A percentile compares a stretch with the other conserved stretches of the same genome.
Evolutionary conservation across 495 filamentous ascomycete species (phyloP).

Genomic region (Neurospora hispaniola): DNA sequence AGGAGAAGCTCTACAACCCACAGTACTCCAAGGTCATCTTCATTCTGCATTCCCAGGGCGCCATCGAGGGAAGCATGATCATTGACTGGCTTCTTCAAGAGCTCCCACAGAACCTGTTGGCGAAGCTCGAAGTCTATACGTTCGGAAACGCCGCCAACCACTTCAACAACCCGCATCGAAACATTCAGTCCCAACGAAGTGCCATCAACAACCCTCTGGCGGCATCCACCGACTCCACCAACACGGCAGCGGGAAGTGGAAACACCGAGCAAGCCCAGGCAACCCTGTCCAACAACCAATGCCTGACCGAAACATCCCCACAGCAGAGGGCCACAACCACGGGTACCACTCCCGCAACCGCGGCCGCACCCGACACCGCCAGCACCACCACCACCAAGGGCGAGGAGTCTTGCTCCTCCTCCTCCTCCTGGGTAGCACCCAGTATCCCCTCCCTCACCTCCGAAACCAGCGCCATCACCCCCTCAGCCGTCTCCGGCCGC

Average conservation of each 20-base stretch:
- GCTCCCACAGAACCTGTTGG: constrained; percentile 53
- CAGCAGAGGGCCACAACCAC: neutral
- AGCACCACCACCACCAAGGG: neutral
- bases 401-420: neutral
- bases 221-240: constrained; percentile 15
- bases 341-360: neutral
- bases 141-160: constrained; percentile 81
- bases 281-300: neutral
- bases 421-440: neutral
- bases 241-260: neutral
- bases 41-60: constrained; percentile 75
- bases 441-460: constrained; percentile 5
- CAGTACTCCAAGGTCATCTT: constrained; percentile 62
- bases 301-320: neutral
- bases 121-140: constrained; percentile 73
- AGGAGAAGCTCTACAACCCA: constrained; percentile 45
- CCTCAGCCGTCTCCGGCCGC: constrained; percentile 24
- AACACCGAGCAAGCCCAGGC: neutral
- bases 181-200: constrained; percentile 11
- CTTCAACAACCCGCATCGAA: constrained; percentile 67
- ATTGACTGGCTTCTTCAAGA: constrained; percentile 75
- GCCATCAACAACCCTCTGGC: constrained; percentile 17
- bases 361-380: neutral
- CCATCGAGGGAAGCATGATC: constrained; percentile 62
- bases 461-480: constrained; percentile 10